Evolutionary conservation across 768 basidiomycete genomes (phyloP), one percentile per base, ranked within the genome.

Genomic region (Lactarius pseudohatsudake): DNA sequence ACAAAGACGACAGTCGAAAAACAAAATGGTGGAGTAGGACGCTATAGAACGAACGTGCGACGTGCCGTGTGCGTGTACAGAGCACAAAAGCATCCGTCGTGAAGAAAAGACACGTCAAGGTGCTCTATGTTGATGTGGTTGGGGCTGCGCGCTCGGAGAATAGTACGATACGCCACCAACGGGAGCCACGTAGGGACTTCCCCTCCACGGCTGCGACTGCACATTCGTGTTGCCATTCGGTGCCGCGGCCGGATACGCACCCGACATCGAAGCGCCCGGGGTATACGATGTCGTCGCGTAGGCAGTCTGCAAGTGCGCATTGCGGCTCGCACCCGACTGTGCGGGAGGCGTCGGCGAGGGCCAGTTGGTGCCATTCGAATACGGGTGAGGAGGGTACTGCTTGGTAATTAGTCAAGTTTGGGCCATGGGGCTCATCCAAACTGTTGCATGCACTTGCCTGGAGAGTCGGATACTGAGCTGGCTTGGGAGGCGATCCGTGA

Each of bases 91-190:
- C 36, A 26, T 34, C 45, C 36, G 30, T 22, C 57, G 26, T 53
- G 10, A 53, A 53, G 15, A 26, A 41, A 41, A 18, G 41, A 41
- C 10, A 8, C 4, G 16, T 64, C 45, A 70, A 43, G 64, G 57
- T 41, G 68, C 67, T 65, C 67, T 70, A 69, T 69, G 64, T 30
- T 69, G 69, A n/a, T 54, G 45, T 15, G 60, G 38, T 9, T 50
- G 61, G 4, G 57, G 8, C 18, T 53, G 67, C 18, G 69, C 32
- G 20, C 43, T 50, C 11, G 36, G 45, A 54, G 69, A 57, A 65
- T 65, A 65, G 56, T 69, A 62, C 8, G 65, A 58, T 22, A 40
- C 28, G 28, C 58, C 40, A 13, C 28, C 61, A 15, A 59, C 57
- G 16, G 65, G 40, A 43, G 53, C 41, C 15, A 64, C 45, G 41